A percentile compares a stretch with the other conserved stretches of the same genome.
These are phyloP conservation scores for Dysphania ambrosioides DNA, from an alignment of 148 eudicot genomes.

Conservation along the genomic window DNA sequence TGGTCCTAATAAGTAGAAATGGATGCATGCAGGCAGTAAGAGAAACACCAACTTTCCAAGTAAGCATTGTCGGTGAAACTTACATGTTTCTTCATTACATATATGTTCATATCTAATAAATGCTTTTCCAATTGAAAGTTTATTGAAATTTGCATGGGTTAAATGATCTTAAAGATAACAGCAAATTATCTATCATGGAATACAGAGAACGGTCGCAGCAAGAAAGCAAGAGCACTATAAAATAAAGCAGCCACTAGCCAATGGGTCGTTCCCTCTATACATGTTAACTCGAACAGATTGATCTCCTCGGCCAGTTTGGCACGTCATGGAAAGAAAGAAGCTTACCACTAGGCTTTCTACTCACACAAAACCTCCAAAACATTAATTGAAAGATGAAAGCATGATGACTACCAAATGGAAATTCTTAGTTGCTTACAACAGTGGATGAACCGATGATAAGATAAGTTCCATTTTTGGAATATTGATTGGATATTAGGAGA, in stretches of 20 bases:
- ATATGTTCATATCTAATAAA: too few relatives aligned
- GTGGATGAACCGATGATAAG: not conserved
- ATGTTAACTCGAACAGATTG: not conserved
- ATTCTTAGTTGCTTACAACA: too few relatives aligned
- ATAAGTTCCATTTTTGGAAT: not conserved
- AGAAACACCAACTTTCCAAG: slow-evolving; percentile 3
- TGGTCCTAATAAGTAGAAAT: slow-evolving; percentile 3
- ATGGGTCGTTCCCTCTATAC: not conserved
- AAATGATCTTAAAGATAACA: not conserved
- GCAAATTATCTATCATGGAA: not conserved
- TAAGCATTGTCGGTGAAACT: not conserved
- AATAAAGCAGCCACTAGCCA: not conserved
- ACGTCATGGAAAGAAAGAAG: not conserved
- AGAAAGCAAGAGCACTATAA: not conserved
- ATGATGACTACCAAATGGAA: too few relatives aligned
- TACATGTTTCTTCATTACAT: too few relatives aligned
- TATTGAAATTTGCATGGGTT: not conserved
- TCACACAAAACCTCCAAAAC: not conserved
- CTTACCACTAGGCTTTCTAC: too few relatives aligned
- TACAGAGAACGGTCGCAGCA: not conserved
- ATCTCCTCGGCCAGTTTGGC: not conserved
- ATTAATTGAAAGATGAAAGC: too few relatives aligned
- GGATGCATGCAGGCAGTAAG: not conserved
- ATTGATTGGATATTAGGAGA: not conserved
- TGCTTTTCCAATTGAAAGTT: too few relatives aligned